Evolutionary conservation across 2,329 filamentous ascomycete genomes (phyloP).

Genomic region (Pseudomassariella vexata): DNA sequence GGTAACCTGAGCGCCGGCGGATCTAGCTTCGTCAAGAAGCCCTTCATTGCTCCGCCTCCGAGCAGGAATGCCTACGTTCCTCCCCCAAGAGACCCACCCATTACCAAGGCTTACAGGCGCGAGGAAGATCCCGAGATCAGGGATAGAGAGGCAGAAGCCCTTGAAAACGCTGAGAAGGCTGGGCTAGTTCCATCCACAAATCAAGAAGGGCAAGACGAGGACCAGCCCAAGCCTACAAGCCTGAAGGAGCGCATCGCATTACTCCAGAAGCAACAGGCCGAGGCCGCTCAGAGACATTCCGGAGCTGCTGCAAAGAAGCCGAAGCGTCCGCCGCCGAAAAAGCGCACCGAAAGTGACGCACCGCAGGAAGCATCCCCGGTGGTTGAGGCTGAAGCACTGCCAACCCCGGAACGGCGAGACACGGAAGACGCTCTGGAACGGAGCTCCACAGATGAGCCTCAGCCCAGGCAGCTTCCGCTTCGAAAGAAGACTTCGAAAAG

Average conservation of each 20-base stretch:
- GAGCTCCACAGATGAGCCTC: constrained; percentile 47
- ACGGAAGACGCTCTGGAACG: too few relatives aligned
- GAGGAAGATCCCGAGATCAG: constrained; percentile 78
- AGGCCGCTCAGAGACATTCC: constrained; percentile 78
- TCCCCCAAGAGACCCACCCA: constrained; percentile 62
- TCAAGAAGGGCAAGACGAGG: constrained; percentile 54
- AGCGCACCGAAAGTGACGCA: constrained; percentile 47
- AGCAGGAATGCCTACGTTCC: constrained; percentile 89
- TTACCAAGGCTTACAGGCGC: constrained; percentile 72
- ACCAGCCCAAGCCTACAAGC: constrained; percentile 85
- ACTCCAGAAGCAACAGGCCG: constrained; percentile 87
- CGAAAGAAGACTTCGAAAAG: constrained; percentile 49
- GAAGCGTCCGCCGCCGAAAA: constrained; percentile 70
- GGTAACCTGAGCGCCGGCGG: constrained; percentile 53
- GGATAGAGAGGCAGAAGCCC: constrained; percentile 59
- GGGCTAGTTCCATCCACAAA: constrained; percentile 44
- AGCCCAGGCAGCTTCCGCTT: constrained; percentile 33
- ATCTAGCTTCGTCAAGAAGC: constrained; percentile 84
- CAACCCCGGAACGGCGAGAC: constrained; percentile 37
- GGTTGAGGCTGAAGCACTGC: constrained; percentile 28
- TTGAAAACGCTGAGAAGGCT: constrained; percentile 63
- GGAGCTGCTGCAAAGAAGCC: constrained; percentile 76
- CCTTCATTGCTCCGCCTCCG: constrained; percentile 90
- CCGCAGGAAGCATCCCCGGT: constrained; percentile 20
- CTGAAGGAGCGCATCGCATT: constrained; percentile 93